Evolutionary conservation across 2,329 filamentous ascomycete genomes (phyloP).

Genomic region (Colletotrichum cuscutae): DNA sequence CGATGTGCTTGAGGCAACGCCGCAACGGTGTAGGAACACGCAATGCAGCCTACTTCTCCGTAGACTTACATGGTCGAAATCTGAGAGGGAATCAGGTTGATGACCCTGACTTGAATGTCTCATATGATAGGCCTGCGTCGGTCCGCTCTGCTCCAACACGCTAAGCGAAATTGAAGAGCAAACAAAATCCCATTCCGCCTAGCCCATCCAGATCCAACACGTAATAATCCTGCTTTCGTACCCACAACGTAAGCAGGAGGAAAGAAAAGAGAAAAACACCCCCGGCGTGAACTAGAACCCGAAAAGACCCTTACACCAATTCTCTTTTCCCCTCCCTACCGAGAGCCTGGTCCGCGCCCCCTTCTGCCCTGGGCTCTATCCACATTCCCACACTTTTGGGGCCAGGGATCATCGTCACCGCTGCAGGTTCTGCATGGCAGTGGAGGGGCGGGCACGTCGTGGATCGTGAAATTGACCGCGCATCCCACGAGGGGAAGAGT

Average conservation of each 20-base stretch:
- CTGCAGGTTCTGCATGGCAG: not conserved
- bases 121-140: not conserved
- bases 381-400: not conserved
- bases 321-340: not conserved
- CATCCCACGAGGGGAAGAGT: not conserved
- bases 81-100: not conserved
- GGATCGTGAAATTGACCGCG: not conserved
- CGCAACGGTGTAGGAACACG: not conserved
- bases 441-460: not conserved
- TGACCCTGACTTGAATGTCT: not conserved
- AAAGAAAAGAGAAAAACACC: not conserved
- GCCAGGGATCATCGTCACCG: constrained; percentile 9
- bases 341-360: not conserved
- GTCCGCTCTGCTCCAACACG: not conserved
- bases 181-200: not conserved
- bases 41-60: not conserved
- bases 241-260: too few species aligned
- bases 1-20: not conserved
- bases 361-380: not conserved
- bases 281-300: not conserved
- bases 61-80: not conserved
- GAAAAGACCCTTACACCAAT: not conserved
- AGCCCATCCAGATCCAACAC: not conserved
- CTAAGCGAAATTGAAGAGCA: not conserved
- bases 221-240: too few species aligned